A percentile compares a stretch with the other conserved stretches of the same genome.
phyloP scores from a whole-genome alignment of 495 filamentous ascomycete genomes.

The Aspergillus campestris region DNA sequence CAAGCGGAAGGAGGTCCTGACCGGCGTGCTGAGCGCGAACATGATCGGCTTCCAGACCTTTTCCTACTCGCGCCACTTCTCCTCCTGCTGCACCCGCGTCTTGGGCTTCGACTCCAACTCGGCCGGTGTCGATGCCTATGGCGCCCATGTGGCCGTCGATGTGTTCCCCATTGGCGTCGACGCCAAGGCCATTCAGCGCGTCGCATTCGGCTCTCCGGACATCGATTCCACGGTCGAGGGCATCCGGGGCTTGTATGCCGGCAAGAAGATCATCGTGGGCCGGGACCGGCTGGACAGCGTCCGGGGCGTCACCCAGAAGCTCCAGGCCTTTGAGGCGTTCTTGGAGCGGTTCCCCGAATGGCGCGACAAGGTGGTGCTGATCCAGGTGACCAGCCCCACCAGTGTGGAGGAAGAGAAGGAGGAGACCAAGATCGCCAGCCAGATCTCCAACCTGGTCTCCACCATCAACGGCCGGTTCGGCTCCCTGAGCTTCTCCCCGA shows the following conservation, averaged over 20 bases:
- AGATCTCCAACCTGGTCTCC: slow-evolving; percentile 78
- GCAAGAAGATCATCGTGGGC: slow-evolving; percentile 89
- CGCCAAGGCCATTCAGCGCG: slow-evolving; percentile 56
- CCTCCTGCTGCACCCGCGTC: slow-evolving; percentile 82
- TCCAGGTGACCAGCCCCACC: slow-evolving; percentile 88
- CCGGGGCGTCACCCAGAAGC: slow-evolving; percentile 82
- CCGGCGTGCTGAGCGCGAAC: slow-evolving; percentile 80
- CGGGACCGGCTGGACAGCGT: slow-evolving; percentile 85
- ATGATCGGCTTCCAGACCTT: slow-evolving; percentile 90
- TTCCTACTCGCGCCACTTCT: slow-evolving; percentile 86
- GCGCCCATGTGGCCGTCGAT: slow-evolving; percentile 76
- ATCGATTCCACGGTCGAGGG: slow-evolving; percentile 57
- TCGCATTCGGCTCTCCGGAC: slow-evolving; percentile 58
- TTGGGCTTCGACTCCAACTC: slow-evolving; percentile 74
- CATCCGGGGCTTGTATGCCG: slow-evolving; percentile 64
- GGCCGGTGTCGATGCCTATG: slow-evolving; percentile 79
- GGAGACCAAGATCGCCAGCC: slow-evolving; percentile 66
- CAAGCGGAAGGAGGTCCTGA: slow-evolving; percentile 76
- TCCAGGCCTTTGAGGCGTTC: slow-evolving; percentile 87
- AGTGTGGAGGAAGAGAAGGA: slow-evolving; percentile 64
- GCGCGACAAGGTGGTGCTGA: slow-evolving; percentile 84
- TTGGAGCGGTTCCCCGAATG: slow-evolving; percentile 80
- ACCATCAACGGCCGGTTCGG: slow-evolving; percentile 87
- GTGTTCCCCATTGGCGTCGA: slow-evolving; percentile 91
- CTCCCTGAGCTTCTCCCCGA: slow-evolving; percentile 73